Percentiles rank a stretch among this genome's conserved stretches.
Conservation (phyloP, 805 yeast species). For the Debaryomyces tyrocola region DNA sequence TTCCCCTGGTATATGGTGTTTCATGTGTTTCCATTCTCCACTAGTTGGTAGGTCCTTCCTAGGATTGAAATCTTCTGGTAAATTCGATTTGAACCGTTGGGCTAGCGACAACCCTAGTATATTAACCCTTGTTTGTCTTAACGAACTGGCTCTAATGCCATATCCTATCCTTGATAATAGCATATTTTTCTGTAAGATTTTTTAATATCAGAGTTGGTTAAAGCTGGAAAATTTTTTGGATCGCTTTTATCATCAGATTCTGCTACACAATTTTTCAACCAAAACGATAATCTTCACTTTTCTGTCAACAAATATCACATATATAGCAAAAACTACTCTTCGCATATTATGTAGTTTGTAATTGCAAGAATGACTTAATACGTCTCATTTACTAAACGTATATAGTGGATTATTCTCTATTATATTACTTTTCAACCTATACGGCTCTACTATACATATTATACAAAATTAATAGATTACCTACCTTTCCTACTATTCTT, state of each 20-base stretch:
- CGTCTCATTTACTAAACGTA: too few relatives aligned
- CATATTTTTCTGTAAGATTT: background rate
- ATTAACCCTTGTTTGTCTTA: background rate
- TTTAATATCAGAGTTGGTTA: background rate
- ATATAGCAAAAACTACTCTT: too few relatives aligned
- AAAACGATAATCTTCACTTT: background rate
- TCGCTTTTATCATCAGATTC: background rate
- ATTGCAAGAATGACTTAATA: too few relatives aligned
- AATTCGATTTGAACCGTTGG: slow-evolving; percentile 22
- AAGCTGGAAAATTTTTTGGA: background rate
- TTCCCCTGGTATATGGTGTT: slow-evolving; percentile 60
- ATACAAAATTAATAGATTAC: background rate
- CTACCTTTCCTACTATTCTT: background rate
- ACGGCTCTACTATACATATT: background rate
- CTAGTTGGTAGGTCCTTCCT: slow-evolving; percentile 30
- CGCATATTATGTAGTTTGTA: too few relatives aligned
- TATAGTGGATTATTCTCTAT: too few relatives aligned
- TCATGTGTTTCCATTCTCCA: slow-evolving; percentile 44
- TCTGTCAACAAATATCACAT: background rate
- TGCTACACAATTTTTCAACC: background rate
- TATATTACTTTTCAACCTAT: too few relatives aligned
- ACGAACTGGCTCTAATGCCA: background rate
- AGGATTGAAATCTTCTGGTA: slow-evolving; percentile 31
- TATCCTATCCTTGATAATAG: background rate
- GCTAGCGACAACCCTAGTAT: background rate